These are phyloP conservation scores for Plasmodium falciparum DNA, from an alignment of 169 alveolate species.

Conservation along the genomic window DNA sequence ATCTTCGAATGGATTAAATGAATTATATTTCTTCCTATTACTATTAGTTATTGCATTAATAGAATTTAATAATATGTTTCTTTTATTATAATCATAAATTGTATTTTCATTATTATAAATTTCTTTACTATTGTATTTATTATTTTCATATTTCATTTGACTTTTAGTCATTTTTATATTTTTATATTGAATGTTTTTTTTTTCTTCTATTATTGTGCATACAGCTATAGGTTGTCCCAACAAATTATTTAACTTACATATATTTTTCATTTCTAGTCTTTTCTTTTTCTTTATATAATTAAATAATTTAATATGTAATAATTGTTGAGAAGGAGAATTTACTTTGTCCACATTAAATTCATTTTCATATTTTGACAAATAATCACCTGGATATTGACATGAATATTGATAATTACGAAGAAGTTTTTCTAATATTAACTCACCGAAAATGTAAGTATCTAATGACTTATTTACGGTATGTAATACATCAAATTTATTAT, in stretches of 20 bases:
- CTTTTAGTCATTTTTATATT: not conserved
- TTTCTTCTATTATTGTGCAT: constrained; percentile 34
- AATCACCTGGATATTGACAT: constrained; percentile 75
- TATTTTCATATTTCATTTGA: not conserved
- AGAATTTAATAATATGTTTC: not conserved
- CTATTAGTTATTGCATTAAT: not conserved
- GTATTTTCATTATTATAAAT: not conserved
- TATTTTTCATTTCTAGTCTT: constrained; percentile 70
- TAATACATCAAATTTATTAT: constrained; percentile 46
- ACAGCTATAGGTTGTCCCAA: constrained; percentile 77
- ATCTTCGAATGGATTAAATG: no score
- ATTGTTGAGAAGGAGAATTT: constrained; percentile 21
- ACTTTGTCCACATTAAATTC: constrained; percentile 46
- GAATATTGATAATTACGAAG: constrained; percentile 62
- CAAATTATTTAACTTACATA: constrained; percentile 59
- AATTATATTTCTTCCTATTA: not conserved
- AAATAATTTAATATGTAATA: constrained; percentile 56
- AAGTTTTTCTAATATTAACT: constrained; percentile 52
- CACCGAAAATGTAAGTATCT: constrained; percentile 73
- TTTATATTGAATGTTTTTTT: not conserved
- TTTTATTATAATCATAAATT: not conserved
- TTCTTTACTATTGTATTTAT: not conserved
- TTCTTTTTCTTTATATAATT: constrained; percentile 61
- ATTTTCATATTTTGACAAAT: constrained; percentile 59
- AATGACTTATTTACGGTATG: constrained; percentile 53